phyloP scores from a whole-genome alignment of 2,329 filamentous ascomycete species.

The Fusarium compactum region DNA sequence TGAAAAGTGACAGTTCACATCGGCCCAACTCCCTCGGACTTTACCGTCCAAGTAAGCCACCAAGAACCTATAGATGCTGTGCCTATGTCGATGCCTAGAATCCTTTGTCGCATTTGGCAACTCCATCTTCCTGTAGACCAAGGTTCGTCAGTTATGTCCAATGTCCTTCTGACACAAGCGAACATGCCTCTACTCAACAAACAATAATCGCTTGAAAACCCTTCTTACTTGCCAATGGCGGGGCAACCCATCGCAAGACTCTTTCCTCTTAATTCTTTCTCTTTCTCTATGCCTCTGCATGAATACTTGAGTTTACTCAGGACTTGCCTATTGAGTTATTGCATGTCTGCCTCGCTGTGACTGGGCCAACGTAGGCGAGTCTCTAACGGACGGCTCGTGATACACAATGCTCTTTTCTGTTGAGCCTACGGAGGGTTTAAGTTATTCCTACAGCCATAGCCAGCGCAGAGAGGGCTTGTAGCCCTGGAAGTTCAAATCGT shows the following conservation, averaged over 20 bases:
- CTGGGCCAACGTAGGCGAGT: not conserved
- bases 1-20: conserved; percentile 17
- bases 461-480: not conserved
- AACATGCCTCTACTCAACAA: not conserved
- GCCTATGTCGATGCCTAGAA: conserved; percentile 22
- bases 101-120: conserved; percentile 36
- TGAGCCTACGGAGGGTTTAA: not conserved
- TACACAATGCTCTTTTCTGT: not conserved
- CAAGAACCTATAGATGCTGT: conserved; percentile 6
- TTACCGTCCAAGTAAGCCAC: conserved; percentile 44
- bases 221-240: not conserved
- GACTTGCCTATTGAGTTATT: not conserved
- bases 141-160: conserved; percentile 35
- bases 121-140: conserved; percentile 14
- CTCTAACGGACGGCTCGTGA: not conserved
- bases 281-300: not conserved
- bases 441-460: not conserved
- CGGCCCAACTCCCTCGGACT: conserved; percentile 43
- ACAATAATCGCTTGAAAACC: not conserved
- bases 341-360: not conserved
- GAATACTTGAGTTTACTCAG: not conserved
- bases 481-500: not conserved
- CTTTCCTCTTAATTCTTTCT: not conserved
- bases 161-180: conserved; percentile 20
- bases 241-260: not conserved